A percentile compares a stretch with the other conserved stretches of the same genome.
phyloP scores from a whole-genome alignment of 2,329 filamentous ascomycete genomes.

The Curvularia hawaiiensis region DNA sequence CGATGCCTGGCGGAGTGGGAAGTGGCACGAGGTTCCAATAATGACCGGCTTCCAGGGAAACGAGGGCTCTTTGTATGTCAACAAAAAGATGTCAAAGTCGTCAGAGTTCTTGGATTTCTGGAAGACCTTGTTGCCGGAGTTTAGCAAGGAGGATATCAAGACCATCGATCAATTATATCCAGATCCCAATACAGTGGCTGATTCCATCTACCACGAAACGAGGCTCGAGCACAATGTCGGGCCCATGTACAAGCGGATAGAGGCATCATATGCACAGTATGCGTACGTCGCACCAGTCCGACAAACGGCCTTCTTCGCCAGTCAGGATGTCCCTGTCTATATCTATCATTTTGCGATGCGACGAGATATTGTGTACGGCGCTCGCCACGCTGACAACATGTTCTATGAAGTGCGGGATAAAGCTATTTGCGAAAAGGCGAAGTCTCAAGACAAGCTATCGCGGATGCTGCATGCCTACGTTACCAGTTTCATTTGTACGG shows the following conservation, averaged over 20 bases:
- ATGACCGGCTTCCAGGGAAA: constrained; percentile 74
- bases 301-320: constrained; percentile 59
- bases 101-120: constrained; percentile 67
- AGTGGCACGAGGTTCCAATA: constrained; percentile 64
- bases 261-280: constrained; percentile 67
- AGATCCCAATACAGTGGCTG: constrained; percentile 54
- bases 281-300: constrained; percentile 69
- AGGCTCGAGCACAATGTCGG: constrained; percentile 45
- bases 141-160: constrained; percentile 59
- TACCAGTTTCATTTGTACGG: constrained; percentile 40
- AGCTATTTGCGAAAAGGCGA: constrained; percentile 24
- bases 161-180: constrained; percentile 67
- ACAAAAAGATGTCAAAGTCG: constrained; percentile 53
- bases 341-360: constrained; percentile 66
- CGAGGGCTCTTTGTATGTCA: constrained; percentile 70
- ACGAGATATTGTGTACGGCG: constrained; percentile 43
- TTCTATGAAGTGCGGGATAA: constrained; percentile 41
- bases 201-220: constrained; percentile 51
- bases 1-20: constrained; percentile 60
- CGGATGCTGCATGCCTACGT: constrained; percentile 39
- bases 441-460: constrained; percentile 38
- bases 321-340: constrained; percentile 51
- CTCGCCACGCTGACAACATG: constrained; percentile 45
- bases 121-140: constrained; percentile 62
- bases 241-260: constrained; percentile 61